A percentile compares a stretch with the other conserved stretches of the same genome.
phyloP scores from a whole-genome alignment of 345 rosid species.

The Eucalyptus virginea region DNA sequence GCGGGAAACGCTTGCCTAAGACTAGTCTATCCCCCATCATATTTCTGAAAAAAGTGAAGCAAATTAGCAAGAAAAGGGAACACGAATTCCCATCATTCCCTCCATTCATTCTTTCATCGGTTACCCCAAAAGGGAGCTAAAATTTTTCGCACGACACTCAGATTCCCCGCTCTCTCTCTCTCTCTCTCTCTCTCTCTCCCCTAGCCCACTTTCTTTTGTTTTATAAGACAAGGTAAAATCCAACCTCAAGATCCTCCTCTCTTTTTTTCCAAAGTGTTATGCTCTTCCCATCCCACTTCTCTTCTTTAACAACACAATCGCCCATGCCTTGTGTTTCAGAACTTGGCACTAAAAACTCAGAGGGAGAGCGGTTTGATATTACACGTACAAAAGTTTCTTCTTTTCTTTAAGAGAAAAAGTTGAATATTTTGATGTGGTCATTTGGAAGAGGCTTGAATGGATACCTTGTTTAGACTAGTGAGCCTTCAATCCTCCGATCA shows the following conservation, averaged over 20 bases:
- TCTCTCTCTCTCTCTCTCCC: not conserved
- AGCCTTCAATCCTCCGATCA: constrained; percentile 80
- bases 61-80: not conserved
- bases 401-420: not conserved
- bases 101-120: constrained; percentile 15
- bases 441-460: constrained; percentile 37
- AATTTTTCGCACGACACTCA: not conserved
- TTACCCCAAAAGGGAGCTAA: constrained; percentile 25
- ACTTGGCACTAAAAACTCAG: not conserved
- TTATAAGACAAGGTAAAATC: constrained; percentile 10
- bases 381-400: not conserved
- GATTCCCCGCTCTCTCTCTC: not conserved
- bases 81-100: not conserved
- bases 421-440: constrained; percentile 37
- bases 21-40: not conserved
- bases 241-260: constrained; percentile 22
- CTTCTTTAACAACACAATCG: constrained; percentile 13
- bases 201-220: not conserved
- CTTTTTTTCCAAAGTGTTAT: not conserved
- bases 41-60: not conserved
- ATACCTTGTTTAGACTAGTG: constrained; percentile 88
- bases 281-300: not conserved
- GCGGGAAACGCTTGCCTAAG: not conserved
- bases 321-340: not conserved
- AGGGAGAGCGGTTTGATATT: not conserved